Evolutionary conservation across 108 stramenopile species (phyloP).

Genomic region (Fragilariopsis cylindrus): DNA sequence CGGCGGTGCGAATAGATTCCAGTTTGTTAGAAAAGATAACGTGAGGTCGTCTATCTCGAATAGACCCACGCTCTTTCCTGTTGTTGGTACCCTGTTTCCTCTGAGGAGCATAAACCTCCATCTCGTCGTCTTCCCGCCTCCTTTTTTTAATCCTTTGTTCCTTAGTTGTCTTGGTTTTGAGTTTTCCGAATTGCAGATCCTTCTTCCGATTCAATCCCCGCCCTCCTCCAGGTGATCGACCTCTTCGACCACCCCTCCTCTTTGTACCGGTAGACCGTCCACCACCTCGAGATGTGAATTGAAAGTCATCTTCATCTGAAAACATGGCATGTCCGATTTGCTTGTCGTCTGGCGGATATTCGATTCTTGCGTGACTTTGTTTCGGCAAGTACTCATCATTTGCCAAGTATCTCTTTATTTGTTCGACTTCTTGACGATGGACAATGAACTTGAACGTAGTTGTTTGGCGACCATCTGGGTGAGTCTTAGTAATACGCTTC

Average conservation of each 20-base stretch:
- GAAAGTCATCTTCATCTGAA: conserved; percentile 82
- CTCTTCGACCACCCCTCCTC: conserved; percentile 22
- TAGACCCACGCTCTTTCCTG: conserved; percentile 80
- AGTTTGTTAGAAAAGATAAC: conserved; percentile 80
- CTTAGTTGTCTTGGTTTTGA: conserved; percentile 41
- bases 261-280: conserved; percentile 17
- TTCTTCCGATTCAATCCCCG: conserved; percentile 22
- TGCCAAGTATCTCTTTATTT: conserved; percentile 46
- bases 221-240: conserved; percentile 21
- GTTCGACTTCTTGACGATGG: conserved; percentile 63
- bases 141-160: conserved; percentile 75
- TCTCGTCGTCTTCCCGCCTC: conserved; percentile 69
- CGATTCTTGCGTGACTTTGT: conserved; percentile 28
- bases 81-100: conserved; percentile 72
- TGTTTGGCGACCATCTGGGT: conserved; percentile 72
- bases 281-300: conserved; percentile 36
- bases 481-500: conserved; percentile 72
- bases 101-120: conserved; percentile 59
- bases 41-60: conserved; percentile 79
- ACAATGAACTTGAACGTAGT: conserved; percentile 87
- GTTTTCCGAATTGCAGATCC: conserved; percentile 50
- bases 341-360: conserved; percentile 47
- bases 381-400: conserved; percentile 23
- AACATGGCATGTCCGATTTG: conserved; percentile 84
- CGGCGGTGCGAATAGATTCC: conserved; percentile 63